Evolutionary conservation across 139 green algal species (phyloP).

Genomic region (Desmodesmus armatus): DNA sequence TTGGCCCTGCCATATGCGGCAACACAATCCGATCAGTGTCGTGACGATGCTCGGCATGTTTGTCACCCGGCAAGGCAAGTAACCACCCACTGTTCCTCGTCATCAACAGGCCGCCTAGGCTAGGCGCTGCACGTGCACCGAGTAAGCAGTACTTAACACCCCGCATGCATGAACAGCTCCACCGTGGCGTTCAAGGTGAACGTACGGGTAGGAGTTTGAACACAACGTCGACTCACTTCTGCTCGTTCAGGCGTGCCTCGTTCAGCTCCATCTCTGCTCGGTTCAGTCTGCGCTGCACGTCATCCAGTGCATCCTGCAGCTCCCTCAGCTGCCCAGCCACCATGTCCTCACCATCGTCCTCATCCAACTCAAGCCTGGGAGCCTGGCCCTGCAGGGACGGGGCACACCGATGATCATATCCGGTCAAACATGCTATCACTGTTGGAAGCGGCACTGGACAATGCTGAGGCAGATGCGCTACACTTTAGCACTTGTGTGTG

Average conservation of each 20-base stretch:
- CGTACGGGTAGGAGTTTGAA: too few relatives aligned
- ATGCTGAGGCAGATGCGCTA: too few relatives aligned
- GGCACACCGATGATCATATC: too few relatives aligned
- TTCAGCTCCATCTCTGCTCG: constrained; percentile 1
- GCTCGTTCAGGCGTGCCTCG: background rate
- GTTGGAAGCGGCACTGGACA: too few relatives aligned
- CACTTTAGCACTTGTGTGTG: background rate
- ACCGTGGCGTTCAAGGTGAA: too few relatives aligned
- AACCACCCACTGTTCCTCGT: too few relatives aligned
- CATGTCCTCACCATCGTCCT: background rate
- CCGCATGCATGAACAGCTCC: too few relatives aligned
- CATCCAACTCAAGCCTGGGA: background rate
- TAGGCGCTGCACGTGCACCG: background rate
- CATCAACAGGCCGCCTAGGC: too few relatives aligned
- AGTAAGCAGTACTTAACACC: too few relatives aligned
- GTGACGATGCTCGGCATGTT: too few relatives aligned
- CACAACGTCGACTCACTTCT: constrained; percentile 25
- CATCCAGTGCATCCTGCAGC: background rate
- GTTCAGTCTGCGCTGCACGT: background rate
- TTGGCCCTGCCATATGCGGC: background rate
- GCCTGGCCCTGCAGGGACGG: constrained; percentile 8
- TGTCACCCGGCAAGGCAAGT: too few relatives aligned
- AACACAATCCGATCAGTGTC: background rate
- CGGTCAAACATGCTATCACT: too few relatives aligned
- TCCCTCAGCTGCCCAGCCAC: constrained; percentile 4